Evolutionary conservation across 306 rosid species (phyloP), one percentile per base, ranked within the genome.

Genomic region (Citrullus colocynthis): DNA sequence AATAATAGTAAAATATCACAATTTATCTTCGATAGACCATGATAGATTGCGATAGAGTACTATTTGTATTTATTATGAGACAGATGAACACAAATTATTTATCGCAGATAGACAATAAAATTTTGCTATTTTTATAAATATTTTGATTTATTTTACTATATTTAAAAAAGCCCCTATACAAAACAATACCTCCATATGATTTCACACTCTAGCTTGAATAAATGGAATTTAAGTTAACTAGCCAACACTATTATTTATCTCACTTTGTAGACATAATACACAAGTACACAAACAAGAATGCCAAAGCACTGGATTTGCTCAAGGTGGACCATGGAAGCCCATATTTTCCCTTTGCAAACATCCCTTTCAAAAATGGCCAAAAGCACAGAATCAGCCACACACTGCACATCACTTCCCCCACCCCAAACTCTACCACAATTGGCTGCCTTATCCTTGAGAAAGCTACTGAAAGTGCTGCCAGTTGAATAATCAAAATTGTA

Each of bases 251-350:
- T 21, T 14, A 6, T 30, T 61, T 6, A 32, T 30, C 1, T 60
- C 37, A 61, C 41, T 61, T 28, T 6, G 67, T 30, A 63, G 12
- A 6, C 69, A 65, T 74, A 79, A 37, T 76, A 32, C 91, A 81
- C 15, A 82, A 71, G 32, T 21, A 21, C 32, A 90, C 79, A 78
- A 88, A 93, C 4, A 87, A 3, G 57, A 78, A 45, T 1, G 88
- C 87, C 34, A 88, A 9, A 32, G 79, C 52, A 41, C 65, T 49
- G 18, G 91, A 86, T 79, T 80, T 91, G 6, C 4, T 67, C 21
- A 88, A 18, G 24, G 88, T 87, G 2, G 88, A 32, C 3, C 73
- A 12, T 1, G 96, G 97, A 81, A 93, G 84, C 15, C 97, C 90
- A 84, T 83, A 84, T 36, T 81, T 88, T 20, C 91, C 91, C 12